Percentiles rank a stretch among this genome's conserved stretches.
Evolutionary conservation across 2,329 filamentous ascomycete genomes (phyloP).

Genomic region (Claviceps pazoutovae): DNA sequence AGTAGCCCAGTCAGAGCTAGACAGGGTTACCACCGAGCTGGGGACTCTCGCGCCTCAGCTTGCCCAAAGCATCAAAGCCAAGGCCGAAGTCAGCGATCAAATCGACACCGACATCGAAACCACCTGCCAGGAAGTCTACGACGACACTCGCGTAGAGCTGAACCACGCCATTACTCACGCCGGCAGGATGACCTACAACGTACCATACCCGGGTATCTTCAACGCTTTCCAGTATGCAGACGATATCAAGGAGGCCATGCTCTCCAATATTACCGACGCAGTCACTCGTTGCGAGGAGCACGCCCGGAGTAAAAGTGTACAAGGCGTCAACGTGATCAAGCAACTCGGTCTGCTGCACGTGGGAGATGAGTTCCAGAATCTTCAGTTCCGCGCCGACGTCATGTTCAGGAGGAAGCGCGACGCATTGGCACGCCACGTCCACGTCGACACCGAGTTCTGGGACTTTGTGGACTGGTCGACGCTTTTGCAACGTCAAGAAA

Average conservation of each 20-base stretch:
- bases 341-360: constrained; percentile 78
- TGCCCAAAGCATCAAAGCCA: constrained; percentile 70
- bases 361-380: constrained; percentile 70
- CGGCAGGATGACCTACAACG: constrained; percentile 63
- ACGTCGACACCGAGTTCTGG: constrained; percentile 75
- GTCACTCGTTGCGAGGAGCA: constrained; percentile 73
- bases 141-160: constrained; percentile 64
- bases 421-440: constrained; percentile 66
- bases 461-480: constrained; percentile 87
- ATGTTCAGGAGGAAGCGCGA: constrained; percentile 88
- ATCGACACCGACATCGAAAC: constrained; percentile 73
- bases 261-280: constrained; percentile 69
- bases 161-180: constrained; percentile 62
- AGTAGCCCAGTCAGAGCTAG: constrained; percentile 71
- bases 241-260: constrained; percentile 81
- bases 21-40: constrained; percentile 69
- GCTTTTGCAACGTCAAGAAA: constrained; percentile 81
- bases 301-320: constrained; percentile 62
- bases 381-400: constrained; percentile 78
- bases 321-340: constrained; percentile 77
- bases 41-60: constrained; percentile 72
- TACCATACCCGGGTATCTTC: constrained; percentile 76
- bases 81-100: constrained; percentile 64
- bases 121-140: constrained; percentile 74
- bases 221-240: constrained; percentile 85